Evolutionary conservation across 2,329 filamentous ascomycete genomes (phyloP).

Genomic region (Epicoccum nigrum): DNA sequence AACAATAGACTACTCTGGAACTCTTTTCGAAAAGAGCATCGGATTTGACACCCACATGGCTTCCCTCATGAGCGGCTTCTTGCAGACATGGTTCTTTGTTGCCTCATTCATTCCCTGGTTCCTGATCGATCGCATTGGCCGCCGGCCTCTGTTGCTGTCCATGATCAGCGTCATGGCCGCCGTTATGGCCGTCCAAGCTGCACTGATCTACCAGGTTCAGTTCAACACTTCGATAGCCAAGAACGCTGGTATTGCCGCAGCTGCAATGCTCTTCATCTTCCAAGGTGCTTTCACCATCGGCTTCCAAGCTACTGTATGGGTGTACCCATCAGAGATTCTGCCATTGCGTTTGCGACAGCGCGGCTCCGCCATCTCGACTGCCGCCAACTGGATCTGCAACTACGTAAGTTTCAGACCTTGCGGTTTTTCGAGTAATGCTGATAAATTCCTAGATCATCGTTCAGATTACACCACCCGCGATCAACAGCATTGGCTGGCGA

Average conservation of each 20-base stretch:
- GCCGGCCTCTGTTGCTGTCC: conserved; percentile 20
- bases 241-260: conserved; percentile 22
- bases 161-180: conserved; percentile 28
- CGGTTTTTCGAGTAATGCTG: background rate
- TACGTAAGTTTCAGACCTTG: conserved; percentile 5
- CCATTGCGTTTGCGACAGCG: conserved; percentile 19
- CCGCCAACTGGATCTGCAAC: conserved; percentile 20
- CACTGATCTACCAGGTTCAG: conserved; percentile 27
- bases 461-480: conserved; percentile 49
- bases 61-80: conserved; percentile 24
- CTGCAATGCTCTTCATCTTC: conserved; percentile 26
- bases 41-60: conserved; percentile 25
- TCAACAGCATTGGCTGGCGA: conserved; percentile 42
- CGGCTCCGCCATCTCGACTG: conserved; percentile 16
- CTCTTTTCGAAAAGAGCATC: conserved; percentile 26
- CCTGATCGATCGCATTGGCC: conserved; percentile 23
- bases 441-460: conserved; percentile 14
- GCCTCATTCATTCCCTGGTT: conserved; percentile 27
- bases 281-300: conserved; percentile 27
- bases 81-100: conserved; percentile 28
- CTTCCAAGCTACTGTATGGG: conserved; percentile 26
- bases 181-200: conserved; percentile 26
- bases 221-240: conserved; percentile 19
- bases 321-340: conserved; percentile 18
- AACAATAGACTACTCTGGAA: conserved; percentile 20